Base-by-base conservation (phyloP, 805 yeast species). In the Hagleromyces aurorensis region DNA sequence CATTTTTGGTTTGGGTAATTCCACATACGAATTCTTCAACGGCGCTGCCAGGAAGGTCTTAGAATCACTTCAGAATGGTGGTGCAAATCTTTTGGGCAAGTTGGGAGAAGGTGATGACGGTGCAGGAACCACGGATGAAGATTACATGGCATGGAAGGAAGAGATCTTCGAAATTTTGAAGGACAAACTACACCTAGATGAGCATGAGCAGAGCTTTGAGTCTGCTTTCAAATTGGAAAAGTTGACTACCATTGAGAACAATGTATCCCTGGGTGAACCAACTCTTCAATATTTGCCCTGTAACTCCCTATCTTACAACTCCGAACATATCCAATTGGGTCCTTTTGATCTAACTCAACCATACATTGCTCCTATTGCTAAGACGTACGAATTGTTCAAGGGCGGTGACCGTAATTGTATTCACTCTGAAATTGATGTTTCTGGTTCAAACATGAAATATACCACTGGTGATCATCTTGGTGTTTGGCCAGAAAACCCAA, bases 381-480 rank as follows among this genome's bases (percentile, higher is more conserved):
- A 37, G 11, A 55, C 89, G 6, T 67, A 62, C 40, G 96, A 89
- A 59, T 68, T 91, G 35, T 87, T 87, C 65, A 64, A 65, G 36
- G 61, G 74, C 1, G 40, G 48, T 12, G 63, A 67, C 15, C 78
- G 97, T 63, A 76, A 77, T 43, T 89, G 97, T 62, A 73, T 89
- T 36, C 97, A 89, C 53, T 73, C 79, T 27, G 97, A 91, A 59
- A 76, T 89, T 45, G 96, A 89, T 50, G 61, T 86, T 20, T 68
- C 85, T 1, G 72, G 63, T 16, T 69, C 89, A 4, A 79, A 78
- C 48, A 64, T 91, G 50, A 75, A 78, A 46, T 89, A 89, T 59
- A 67, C 89, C 27, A 89, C 98, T 4, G 98, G 98, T 57, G 98
- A 89, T 55, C 97, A 89, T 60, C 61, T 91, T 39, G 97, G 95